A percentile compares a stretch with the other conserved stretches of the same genome.
Conservation (phyloP, 1,284 basidiomycete species). For the Rhodofomes roseus region DNA sequence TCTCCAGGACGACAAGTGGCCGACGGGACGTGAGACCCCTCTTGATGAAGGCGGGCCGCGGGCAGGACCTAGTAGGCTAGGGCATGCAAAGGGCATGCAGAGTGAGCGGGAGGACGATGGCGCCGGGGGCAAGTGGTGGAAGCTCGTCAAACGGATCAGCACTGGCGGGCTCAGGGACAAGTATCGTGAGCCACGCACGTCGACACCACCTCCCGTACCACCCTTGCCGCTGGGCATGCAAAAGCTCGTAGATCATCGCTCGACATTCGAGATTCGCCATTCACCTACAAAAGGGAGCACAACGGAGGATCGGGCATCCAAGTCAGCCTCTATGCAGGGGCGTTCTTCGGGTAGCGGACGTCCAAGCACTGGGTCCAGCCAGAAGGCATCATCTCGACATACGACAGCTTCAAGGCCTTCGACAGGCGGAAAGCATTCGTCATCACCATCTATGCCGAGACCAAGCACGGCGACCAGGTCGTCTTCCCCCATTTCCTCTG, state of each 20-base stretch:
- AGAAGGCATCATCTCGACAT: slow-evolving; percentile 10
- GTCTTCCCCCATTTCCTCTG: slow-evolving; percentile 55
- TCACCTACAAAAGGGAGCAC: slow-evolving; percentile 8
- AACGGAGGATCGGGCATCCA: slow-evolving; percentile 14
- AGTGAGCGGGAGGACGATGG: slow-evolving; percentile 30
- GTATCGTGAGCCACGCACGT: slow-evolving; percentile 29
- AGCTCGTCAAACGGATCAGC: slow-evolving; percentile 65
- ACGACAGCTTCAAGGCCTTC: slow-evolving; percentile 17
- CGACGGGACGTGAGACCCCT: background rate
- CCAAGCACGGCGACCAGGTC: slow-evolving; percentile 44
- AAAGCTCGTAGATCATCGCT: slow-evolving; percentile 2
- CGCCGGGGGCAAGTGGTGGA: slow-evolving; percentile 52
- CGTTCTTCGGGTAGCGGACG: slow-evolving; percentile 29
- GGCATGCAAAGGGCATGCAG: slow-evolving; percentile 17
- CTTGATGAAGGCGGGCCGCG: slow-evolving; percentile 9
- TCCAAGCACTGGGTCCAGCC: slow-evolving; percentile 16
- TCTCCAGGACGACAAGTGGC: slow-evolving; percentile 4
- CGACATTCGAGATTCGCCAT: slow-evolving; percentile 24
- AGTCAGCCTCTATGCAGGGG: slow-evolving; percentile 28
- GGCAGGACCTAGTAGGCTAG: slow-evolving; percentile 7
- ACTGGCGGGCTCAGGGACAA: slow-evolving; percentile 59
- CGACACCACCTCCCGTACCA: slow-evolving; percentile 56
- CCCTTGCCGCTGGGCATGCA: slow-evolving; percentile 44
- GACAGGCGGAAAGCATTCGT: slow-evolving; percentile 18
- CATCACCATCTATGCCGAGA: slow-evolving; percentile 21